These are phyloP conservation scores for Xylariaceae sp. DNA, from an alignment of 2,329 filamentous ascomycete species.

Conservation along the genomic window DNA sequence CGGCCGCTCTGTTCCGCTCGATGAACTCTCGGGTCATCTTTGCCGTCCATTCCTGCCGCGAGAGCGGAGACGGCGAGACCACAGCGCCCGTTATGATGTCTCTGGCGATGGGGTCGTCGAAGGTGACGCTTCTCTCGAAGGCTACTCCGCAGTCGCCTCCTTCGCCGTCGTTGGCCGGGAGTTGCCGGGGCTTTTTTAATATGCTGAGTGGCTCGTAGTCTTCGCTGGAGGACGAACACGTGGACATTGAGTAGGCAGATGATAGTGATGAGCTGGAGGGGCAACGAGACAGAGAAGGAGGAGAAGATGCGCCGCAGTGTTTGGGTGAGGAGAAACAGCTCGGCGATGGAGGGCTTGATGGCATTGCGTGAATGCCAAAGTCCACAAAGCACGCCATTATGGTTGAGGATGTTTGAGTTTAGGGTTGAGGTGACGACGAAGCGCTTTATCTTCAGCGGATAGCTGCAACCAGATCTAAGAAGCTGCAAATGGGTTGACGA, in stretches of 20 bases:
- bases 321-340: slow-evolving; percentile 4
- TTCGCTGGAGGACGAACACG: neutral
- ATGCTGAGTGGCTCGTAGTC: neutral
- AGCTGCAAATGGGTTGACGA: no score
- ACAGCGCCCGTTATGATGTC: slow-evolving; percentile 18
- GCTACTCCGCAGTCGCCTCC: slow-evolving; percentile 20
- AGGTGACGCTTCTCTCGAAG: slow-evolving; percentile 23
- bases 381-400: no score
- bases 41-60: slow-evolving; percentile 20
- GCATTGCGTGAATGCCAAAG: no score
- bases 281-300: slow-evolving; percentile 10
- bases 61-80: slow-evolving; percentile 4
- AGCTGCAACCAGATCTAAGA: no score
- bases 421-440: no score
- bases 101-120: slow-evolving; percentile 21
- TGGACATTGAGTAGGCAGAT: slow-evolving; percentile 7
- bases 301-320: slow-evolving; percentile 6
- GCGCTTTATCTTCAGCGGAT: no score
- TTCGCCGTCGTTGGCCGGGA: slow-evolving; percentile 1
- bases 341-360: no score
- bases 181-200: neutral
- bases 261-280: slow-evolving; percentile 16
- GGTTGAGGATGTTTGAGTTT: no score
- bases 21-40: slow-evolving; percentile 5
- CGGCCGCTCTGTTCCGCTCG: slow-evolving; percentile 1